Evolutionary conservation across 1,284 basidiomycete genomes (phyloP), one percentile per base, ranked within the genome.

Genomic region (Melampsora americana): DNA sequence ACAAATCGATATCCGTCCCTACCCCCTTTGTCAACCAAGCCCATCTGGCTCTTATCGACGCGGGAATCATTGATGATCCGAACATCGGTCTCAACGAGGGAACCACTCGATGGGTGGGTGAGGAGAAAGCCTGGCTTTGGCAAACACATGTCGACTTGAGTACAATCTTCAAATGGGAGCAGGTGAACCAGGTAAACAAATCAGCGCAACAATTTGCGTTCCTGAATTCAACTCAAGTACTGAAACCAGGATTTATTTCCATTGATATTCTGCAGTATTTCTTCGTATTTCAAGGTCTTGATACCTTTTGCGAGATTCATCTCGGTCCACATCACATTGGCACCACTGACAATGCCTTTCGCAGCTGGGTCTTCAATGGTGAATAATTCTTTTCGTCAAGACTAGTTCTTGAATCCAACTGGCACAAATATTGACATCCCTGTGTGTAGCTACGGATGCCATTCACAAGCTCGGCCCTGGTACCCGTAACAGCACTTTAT

Each of bases 21-120:
- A 80, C 80, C 0, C 72, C 79, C 32, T 80, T 81, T 42, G 78
- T n/a, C 78, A 67, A 75, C 42, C 72, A 75, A 46, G 64, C 72
- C 9, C 72, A 81, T 71, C 79, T 80, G 64, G 80, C 80, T 39
- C 78, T 81, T 23, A 75, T 81, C 62, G 74, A 77, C 44, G 79
- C 78, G 14, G 78, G 80, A 16, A 9, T 80, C 65, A 80, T 81
- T 44, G 32, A 74, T 2, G 80, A 81, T 20, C 78, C 80, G 0
- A 76, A 75, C 30, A 75, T 75, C 30, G 72, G 72, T 16, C 56
- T 75, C 30, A 75, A 75, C 42, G 72, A 78, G 48, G 72, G 72
- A 18, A 75, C 72, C 1, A 68, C 66, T 23, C 53, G 72, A 16
- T 75, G 72, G 72, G 72, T 75, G 16, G 72, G 72, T 20, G 72